These are phyloP conservation scores for Fraxinus greggii DNA, from an alignment of 305 asterid genomes.

Conservation along the genomic window DNA sequence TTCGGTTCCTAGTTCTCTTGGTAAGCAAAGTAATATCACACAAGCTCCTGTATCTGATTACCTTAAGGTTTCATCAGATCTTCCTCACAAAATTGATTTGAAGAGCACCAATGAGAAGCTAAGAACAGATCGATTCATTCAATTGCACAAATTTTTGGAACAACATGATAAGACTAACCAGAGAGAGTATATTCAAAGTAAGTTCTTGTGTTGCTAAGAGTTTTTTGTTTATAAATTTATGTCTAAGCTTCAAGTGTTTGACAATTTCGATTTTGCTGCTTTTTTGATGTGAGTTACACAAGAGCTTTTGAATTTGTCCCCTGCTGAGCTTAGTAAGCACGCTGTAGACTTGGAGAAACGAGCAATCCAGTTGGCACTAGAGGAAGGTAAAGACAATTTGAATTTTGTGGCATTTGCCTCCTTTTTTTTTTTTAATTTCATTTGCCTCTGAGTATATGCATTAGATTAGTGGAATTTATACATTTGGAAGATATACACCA, in stretches of 20 bases:
- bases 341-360: constrained; percentile 81
- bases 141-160: constrained; percentile 71
- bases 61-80: constrained; percentile 45
- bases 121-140: constrained; percentile 58
- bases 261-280: constrained; percentile 6
- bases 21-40: constrained; percentile 43
- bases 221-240: constrained; percentile 2
- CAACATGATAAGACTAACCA: constrained; percentile 61
- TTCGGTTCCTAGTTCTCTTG: constrained; percentile 46
- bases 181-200: constrained; percentile 59
- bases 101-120: constrained; percentile 49
- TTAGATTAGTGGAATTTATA: neutral
- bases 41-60: constrained; percentile 39
- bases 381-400: constrained; percentile 55
- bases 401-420: neutral
- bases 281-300: constrained; percentile 32
- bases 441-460: neutral
- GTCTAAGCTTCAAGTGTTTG: constrained; percentile 18
- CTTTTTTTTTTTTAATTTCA: neutral
- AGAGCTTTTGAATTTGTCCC: constrained; percentile 66
- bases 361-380: constrained; percentile 61
- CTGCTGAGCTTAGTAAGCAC: constrained; percentile 71
- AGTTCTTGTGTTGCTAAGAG: constrained; percentile 36
- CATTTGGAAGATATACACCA: neutral
- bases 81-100: constrained; percentile 38